These are phyloP conservation scores for Backusella westeae DNA, from an alignment of 192 early-diverging fungal genomes.

Conservation along the genomic window DNA sequence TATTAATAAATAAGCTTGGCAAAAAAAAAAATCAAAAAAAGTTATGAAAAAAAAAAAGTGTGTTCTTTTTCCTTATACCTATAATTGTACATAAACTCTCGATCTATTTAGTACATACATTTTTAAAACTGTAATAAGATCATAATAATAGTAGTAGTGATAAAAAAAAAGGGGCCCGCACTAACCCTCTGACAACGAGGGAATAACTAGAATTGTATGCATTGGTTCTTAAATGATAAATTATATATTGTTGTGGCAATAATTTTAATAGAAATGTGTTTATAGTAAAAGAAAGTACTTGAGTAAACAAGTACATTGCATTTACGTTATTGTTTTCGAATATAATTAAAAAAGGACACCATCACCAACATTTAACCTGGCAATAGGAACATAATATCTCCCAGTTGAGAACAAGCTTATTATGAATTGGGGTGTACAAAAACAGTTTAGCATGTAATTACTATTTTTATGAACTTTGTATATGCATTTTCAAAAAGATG, in stretches of 20 bases:
- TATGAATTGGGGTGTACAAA: not conserved
- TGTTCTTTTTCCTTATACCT: not conserved
- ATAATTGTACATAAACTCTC: not conserved
- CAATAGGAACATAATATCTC: not conserved
- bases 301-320: no score
- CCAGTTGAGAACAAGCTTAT: not conserved
- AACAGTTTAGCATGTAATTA: not conserved
- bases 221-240: no score
- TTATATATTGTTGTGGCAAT: no score
- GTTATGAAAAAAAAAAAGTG: not conserved
- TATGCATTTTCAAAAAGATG: not conserved
- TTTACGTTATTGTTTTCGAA: no score
- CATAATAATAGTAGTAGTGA: no score
- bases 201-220: no score
- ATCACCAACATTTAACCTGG: no score
- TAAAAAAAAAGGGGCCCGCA: no score
- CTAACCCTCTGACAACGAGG: no score
- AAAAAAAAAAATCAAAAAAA: conserved; percentile 15
- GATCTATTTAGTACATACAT: not conserved
- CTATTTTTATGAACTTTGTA: not conserved
- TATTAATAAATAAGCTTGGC: not conserved
- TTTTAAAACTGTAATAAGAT: not conserved
- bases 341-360: no score
- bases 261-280: no score
- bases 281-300: no score